Evolutionary conservation across 768 basidiomycete genomes (phyloP).

Genomic region (Leucocoprinus birnbaumii): DNA sequence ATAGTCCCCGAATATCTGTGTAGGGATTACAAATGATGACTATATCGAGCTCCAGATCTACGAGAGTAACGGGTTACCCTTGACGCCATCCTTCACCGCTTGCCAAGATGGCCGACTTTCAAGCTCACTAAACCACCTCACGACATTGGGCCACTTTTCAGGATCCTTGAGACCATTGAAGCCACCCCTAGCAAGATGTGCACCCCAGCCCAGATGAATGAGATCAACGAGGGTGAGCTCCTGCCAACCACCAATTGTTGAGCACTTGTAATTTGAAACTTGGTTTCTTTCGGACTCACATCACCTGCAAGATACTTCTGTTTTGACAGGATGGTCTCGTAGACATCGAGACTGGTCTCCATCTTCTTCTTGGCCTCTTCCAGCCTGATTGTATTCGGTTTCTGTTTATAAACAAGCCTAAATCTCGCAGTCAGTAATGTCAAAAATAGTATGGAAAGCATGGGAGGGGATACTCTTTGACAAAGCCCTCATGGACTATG

Average conservation of each 20-base stretch:
- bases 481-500: conserved; percentile 40
- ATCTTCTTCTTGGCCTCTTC: conserved; percentile 20
- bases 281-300: conserved; percentile 16
- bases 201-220: not conserved
- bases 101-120: not conserved
- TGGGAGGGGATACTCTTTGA: conserved; percentile 35
- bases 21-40: too few species aligned
- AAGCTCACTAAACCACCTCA: not conserved
- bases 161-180: not conserved
- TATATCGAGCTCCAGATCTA: too few species aligned
- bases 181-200: not conserved
- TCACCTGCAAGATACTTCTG: conserved; percentile 45
- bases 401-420: not conserved
- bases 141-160: not conserved
- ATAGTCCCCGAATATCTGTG: too few species aligned
- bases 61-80: too few species aligned
- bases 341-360: conserved; percentile 36
- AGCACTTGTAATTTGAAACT: not conserved
- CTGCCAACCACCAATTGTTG: not conserved
- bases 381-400: conserved; percentile 24
- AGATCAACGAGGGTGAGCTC: conserved; percentile 1
- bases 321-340: conserved; percentile 46
- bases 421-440: too few species aligned
- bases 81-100: not conserved
- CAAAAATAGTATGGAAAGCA: too few species aligned